These are phyloP conservation scores for Breviolum minutum DNA, from an alignment of 73 alveolate genomes.

Conservation along the genomic window DNA sequence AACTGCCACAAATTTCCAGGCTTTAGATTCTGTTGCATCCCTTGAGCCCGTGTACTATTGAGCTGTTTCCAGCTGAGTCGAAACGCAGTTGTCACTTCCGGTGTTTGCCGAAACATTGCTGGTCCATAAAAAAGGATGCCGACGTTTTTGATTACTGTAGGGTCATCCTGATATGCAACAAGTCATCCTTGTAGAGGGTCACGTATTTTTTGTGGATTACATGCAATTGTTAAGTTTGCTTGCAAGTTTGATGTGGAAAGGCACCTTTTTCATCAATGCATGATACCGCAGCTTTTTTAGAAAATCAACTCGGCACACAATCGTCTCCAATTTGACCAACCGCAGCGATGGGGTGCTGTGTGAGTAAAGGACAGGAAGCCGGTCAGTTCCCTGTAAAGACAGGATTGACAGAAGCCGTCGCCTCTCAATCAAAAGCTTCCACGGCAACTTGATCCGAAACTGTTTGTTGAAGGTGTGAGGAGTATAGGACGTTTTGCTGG, in stretches of 20 bases:
- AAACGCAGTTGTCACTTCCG: background rate
- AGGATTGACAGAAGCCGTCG: background rate
- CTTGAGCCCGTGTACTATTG: slow-evolving; percentile 75
- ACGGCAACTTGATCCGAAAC: background rate
- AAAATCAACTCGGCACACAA: too few species aligned
- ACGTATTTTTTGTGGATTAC: background rate
- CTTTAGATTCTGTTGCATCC: background rate
- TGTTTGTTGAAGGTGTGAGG: too few species aligned
- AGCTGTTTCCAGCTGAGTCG: background rate
- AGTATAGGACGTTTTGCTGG: too few species aligned
- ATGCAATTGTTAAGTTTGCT: background rate
- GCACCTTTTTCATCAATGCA: background rate
- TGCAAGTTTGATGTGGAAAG: background rate
- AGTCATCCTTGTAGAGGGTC: too few species aligned
- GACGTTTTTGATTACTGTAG: too few species aligned
- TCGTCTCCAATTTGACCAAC: background rate
- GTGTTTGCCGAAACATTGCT: too few species aligned
- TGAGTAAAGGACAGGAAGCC: slow-evolving; percentile 13
- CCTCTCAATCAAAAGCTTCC: background rate
- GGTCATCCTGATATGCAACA: too few species aligned
- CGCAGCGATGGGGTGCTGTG: slow-evolving; percentile 42
- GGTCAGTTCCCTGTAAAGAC: background rate
- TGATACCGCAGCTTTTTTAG: too few species aligned
- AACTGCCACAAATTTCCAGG: background rate
- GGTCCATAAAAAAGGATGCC: too few species aligned